These are phyloP conservation scores for Blastomyces emzantsi DNA, from an alignment of 2,329 filamentous ascomycete genomes.

Conservation along the genomic window DNA sequence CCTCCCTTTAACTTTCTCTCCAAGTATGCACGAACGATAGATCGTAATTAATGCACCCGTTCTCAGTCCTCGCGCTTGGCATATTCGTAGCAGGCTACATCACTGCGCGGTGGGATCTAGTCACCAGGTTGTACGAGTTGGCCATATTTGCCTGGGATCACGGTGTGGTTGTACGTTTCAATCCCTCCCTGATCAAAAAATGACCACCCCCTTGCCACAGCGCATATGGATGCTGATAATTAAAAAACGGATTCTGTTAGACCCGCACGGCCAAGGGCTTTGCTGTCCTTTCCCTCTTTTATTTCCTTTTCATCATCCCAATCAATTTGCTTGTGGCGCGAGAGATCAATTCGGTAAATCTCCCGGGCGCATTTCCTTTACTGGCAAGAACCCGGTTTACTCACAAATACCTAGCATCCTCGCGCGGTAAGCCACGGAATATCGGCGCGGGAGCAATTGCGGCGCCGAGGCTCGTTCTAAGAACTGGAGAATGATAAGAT, in stretches of 20 bases:
- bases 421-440: conserved; percentile 68
- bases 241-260: conserved; percentile 38
- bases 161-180: conserved; percentile 74
- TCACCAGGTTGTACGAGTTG: conserved; percentile 93
- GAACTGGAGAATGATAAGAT: conserved; percentile 43
- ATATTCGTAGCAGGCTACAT: conserved; percentile 99
- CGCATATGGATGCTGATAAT: conserved; percentile 2
- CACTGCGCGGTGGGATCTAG: conserved; percentile 97
- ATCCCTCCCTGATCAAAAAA: not conserved
- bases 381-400: not conserved
- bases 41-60: conserved; percentile 73
- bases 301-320: conserved; percentile 74
- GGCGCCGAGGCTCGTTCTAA: conserved; percentile 90
- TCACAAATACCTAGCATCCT: conserved; percentile 56
- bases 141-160: conserved; percentile 97
- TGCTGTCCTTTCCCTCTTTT: conserved; percentile 69
- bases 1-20: not conserved
- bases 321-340: conserved; percentile 71
- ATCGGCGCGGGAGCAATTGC: conserved; percentile 89
- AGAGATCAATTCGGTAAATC: conserved; percentile 69
- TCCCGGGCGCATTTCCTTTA: not conserved
- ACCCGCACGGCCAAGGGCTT: conserved; percentile 81
- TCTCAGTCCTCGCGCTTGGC: conserved; percentile 87
- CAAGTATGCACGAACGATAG: conserved; percentile 26
- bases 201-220: too few relatives aligned